phyloP scores from a whole-genome alignment of 306 rosid genomes.

The Gastrolobium villosum region DNA sequence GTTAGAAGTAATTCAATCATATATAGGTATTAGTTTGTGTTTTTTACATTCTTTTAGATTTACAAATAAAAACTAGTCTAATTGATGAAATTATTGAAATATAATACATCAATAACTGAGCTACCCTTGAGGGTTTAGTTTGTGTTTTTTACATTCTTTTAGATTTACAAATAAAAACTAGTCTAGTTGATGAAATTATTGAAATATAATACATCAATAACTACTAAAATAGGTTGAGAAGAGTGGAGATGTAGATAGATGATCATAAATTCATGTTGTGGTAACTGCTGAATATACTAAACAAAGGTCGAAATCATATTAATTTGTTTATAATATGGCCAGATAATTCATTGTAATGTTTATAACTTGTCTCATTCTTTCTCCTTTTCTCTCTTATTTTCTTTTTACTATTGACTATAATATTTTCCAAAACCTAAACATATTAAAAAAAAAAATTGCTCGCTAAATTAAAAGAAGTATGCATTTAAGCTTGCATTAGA shows the following conservation, averaged over 20 bases:
- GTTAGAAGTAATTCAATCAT: background rate
- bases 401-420: background rate
- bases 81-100: slow-evolving; percentile 6
- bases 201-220: background rate
- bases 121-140: too few species aligned
- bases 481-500: background rate
- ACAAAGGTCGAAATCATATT: background rate
- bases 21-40: background rate
- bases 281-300: background rate
- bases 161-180: background rate
- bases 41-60: slow-evolving; percentile 1
- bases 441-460: background rate
- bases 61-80: background rate
- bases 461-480: background rate
- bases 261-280: background rate
- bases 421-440: slow-evolving; percentile 8
- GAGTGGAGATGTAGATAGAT: background rate
- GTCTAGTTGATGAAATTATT: slow-evolving; percentile 4
- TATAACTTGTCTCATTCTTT: background rate
- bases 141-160: slow-evolving; percentile 12
- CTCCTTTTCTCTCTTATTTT: background rate
- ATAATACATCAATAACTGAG: background rate
- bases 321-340: background rate
- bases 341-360: background rate
- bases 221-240: background rate